These are phyloP conservation scores for Picea glauca DNA, from an alignment of 75 land plant species.

Conservation along the genomic window DNA sequence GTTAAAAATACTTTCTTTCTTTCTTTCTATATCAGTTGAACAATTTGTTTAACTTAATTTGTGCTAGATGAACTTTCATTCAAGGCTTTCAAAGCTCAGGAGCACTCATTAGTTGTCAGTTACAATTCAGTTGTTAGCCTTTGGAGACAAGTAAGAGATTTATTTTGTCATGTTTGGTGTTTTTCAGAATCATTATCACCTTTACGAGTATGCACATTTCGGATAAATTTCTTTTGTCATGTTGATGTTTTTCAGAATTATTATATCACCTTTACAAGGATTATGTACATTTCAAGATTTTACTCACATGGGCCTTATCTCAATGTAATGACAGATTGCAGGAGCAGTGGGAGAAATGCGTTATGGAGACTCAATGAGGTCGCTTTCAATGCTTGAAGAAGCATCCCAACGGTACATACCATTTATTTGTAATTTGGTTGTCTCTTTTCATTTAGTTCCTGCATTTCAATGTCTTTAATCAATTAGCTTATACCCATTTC, in stretches of 20 bases:
- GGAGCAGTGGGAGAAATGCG: too few relatives aligned
- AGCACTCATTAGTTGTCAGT: constrained; percentile 27
- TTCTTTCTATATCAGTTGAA: background rate
- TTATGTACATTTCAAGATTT: background rate
- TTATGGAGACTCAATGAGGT: too few relatives aligned
- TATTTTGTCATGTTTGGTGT: background rate
- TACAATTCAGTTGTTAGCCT: constrained; percentile 74
- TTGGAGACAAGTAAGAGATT: constrained; percentile 81
- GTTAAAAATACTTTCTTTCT: too few relatives aligned
- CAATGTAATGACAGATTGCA: constrained; percentile 42
- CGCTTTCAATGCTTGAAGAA: too few relatives aligned
- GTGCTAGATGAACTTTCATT: constrained; percentile 40
- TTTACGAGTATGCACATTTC: too few relatives aligned
- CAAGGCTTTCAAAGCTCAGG: background rate
- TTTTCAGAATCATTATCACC: background rate
- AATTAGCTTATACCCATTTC: background rate
- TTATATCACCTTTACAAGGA: background rate
- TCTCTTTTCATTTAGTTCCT: background rate
- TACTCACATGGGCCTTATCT: background rate
- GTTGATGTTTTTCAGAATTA: too few relatives aligned
- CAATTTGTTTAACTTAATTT: constrained; percentile 19
- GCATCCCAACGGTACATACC: constrained; percentile 45
- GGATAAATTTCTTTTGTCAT: too few relatives aligned
- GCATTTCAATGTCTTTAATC: background rate
- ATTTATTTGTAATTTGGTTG: background rate